These are phyloP conservation scores for Rhynchospora tenuis DNA, from an alignment of 176 grass and related monocot species.

Conservation along the genomic window DNA sequence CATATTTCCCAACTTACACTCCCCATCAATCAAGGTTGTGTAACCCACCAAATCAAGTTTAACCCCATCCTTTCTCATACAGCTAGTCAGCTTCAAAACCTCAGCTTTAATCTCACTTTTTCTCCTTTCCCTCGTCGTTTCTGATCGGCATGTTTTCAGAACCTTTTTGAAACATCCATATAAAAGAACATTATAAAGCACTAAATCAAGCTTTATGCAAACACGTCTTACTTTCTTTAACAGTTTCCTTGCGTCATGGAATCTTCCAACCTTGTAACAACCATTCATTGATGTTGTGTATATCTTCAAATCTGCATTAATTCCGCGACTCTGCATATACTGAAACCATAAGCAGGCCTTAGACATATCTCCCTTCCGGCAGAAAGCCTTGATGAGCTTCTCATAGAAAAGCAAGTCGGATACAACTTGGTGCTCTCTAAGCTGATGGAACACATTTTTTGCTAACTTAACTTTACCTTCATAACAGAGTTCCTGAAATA, in stretches of 20 bases:
- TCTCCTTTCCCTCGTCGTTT: slow-evolving; percentile 22
- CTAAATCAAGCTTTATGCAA: slow-evolving; percentile 60
- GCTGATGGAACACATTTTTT: slow-evolving; percentile 22
- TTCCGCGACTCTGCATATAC: slow-evolving; percentile 15
- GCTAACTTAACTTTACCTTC: slow-evolving; percentile 29
- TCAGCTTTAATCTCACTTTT: slow-evolving; percentile 26
- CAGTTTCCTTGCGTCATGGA: slow-evolving; percentile 45
- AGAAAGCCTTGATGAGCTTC: slow-evolving; percentile 28
- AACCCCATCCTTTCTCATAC: slow-evolving; percentile 24
- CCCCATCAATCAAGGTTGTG: slow-evolving; percentile 34
- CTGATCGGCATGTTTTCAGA: neutral
- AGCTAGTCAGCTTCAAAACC: slow-evolving; percentile 17
- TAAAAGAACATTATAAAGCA: slow-evolving; percentile 9
- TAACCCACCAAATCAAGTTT: slow-evolving; percentile 39
- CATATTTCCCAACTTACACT: slow-evolving; percentile 37
- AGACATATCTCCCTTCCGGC: slow-evolving; percentile 25
- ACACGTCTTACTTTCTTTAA: slow-evolving; percentile 47
- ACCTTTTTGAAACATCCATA: slow-evolving; percentile 1
- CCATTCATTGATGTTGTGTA: slow-evolving; percentile 69
- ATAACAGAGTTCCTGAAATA: slow-evolving; percentile 34
- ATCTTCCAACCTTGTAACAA: slow-evolving; percentile 43
- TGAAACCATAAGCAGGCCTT: slow-evolving; percentile 35
- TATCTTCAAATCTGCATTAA: slow-evolving; percentile 28
- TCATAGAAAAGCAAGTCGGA: slow-evolving; percentile 28
- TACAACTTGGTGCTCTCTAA: slow-evolving; percentile 23